Conservation (phyloP, 805 yeast species). For the Hanseniaspora vineae region DNA sequence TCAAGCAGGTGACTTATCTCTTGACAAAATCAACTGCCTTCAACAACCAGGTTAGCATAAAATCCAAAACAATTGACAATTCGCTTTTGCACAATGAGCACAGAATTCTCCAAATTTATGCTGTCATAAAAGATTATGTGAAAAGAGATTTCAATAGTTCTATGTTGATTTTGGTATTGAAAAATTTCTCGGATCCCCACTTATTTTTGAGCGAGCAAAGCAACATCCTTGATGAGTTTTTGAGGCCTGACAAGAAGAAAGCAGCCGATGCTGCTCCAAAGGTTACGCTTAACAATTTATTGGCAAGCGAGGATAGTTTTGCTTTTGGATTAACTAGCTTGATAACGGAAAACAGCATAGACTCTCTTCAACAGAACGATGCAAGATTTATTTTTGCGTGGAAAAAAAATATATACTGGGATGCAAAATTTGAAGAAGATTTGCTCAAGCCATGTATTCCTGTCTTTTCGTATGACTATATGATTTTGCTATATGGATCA, state of each 20-base stretch:
- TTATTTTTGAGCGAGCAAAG: conserved; percentile 9
- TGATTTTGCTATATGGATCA: conserved; percentile 12
- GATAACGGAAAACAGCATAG: conserved; percentile 23
- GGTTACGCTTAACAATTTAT: conserved; percentile 12
- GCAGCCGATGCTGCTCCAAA: conserved; percentile 10
- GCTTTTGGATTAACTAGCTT: conserved; percentile 45
- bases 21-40: conserved; percentile 30
- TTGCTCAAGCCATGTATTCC: conserved; percentile 12
- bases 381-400: background rate
- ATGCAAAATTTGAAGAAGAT: conserved; percentile 12
- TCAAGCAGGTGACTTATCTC: conserved; percentile 34
- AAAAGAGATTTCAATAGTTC: conserved; percentile 28
- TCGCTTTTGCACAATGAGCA: conserved; percentile 28
- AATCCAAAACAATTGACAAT: conserved; percentile 18
- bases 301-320: conserved; percentile 27
- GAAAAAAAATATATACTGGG: conserved; percentile 11
- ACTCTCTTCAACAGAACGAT: conserved; percentile 9
- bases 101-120: conserved; percentile 33
- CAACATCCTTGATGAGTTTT: conserved; percentile 3
- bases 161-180: conserved; percentile 25
- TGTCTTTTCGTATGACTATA: conserved; percentile 7
- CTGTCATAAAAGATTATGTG: conserved; percentile 22
- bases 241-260: conserved; percentile 10
- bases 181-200: conserved; percentile 34
- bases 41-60: conserved; percentile 19